phyloP scores from a whole-genome alignment of 2,329 filamentous ascomycete species.

The Exserohilum turcica region DNA sequence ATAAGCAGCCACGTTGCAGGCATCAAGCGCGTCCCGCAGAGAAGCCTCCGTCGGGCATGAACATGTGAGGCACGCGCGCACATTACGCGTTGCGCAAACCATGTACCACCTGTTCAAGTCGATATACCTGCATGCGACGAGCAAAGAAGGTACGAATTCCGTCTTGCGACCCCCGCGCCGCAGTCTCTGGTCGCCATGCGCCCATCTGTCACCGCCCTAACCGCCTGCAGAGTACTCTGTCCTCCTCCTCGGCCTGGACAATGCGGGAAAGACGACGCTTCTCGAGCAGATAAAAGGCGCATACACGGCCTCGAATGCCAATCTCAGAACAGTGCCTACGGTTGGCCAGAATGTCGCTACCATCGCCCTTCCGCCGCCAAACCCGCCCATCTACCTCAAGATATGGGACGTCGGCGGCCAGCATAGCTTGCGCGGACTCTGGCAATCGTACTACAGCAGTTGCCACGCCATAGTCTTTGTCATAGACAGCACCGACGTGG shows the following conservation, averaged over 20 bases:
- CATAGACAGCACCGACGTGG: constrained; percentile 92
- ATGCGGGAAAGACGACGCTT: constrained; percentile 97
- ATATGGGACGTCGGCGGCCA: constrained; percentile 99
- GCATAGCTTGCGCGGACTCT: constrained; percentile 82
- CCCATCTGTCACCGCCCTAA: constrained; percentile 6
- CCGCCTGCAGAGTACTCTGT: constrained; percentile 81
- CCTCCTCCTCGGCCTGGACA: constrained; percentile 94
- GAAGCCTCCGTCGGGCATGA: constrained; percentile 8
- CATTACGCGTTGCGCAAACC: constrained; percentile 19
- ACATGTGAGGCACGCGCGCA: constrained; percentile 27
- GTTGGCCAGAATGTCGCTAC: constrained; percentile 97
- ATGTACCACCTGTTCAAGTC: constrained; percentile 98
- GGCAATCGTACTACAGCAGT: constrained; percentile 93
- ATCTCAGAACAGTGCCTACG: constrained; percentile 86
- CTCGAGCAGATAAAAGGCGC: constrained; percentile 94
- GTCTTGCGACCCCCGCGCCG: not conserved
- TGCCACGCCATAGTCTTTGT: constrained; percentile 98
- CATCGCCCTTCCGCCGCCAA: constrained; percentile 66
- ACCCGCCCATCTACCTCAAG: constrained; percentile 92
- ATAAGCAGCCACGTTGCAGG: constrained; percentile 10
- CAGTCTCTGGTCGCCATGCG: not conserved
- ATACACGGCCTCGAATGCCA: constrained; percentile 72
- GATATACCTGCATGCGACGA: constrained; percentile 91
- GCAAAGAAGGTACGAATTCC: constrained; percentile 77
- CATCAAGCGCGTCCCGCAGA: constrained; percentile 12